Evolutionary conservation across 306 rosid species (phyloP).

Genomic region (Amphicarpaea edgeworthii): DNA sequence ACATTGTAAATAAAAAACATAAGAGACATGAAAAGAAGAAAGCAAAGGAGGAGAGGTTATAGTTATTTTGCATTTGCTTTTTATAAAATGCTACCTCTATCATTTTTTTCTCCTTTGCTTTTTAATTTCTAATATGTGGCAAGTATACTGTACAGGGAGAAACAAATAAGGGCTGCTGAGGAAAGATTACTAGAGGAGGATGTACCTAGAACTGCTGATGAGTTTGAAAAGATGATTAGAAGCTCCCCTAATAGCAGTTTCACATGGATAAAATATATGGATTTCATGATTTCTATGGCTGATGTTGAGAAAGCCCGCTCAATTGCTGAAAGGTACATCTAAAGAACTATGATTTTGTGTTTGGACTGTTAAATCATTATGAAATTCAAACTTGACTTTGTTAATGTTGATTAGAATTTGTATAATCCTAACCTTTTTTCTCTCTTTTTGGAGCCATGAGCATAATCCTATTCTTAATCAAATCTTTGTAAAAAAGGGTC

Average conservation of each 20-base stretch:
- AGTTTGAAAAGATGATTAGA: slow-evolving; percentile 89
- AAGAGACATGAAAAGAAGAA: slow-evolving; percentile 69
- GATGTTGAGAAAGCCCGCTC: slow-evolving; percentile 92
- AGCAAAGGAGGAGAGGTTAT: slow-evolving; percentile 76
- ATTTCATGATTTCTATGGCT: slow-evolving; percentile 71
- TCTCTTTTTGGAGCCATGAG: background rate
- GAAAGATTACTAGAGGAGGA: slow-evolving; percentile 83
- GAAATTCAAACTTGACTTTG: background rate
- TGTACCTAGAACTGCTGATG: slow-evolving; percentile 88
- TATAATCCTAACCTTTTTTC: background rate
- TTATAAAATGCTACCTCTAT: slow-evolving; percentile 5
- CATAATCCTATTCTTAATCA: background rate
- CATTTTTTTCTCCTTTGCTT: background rate
- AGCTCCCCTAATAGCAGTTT: slow-evolving; percentile 92
- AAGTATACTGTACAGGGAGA: slow-evolving; percentile 64
- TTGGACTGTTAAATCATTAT: slow-evolving; percentile 7
- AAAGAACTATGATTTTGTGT: slow-evolving; percentile 1
- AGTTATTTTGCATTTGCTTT: slow-evolving; percentile 20
- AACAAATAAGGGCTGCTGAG: slow-evolving; percentile 78
- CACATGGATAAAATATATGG: slow-evolving; percentile 92
- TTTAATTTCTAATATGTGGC: background rate
- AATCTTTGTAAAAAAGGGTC: background rate
- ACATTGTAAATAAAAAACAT: slow-evolving; percentile 57
- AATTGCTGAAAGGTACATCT: slow-evolving; percentile 81
- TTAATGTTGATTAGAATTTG: slow-evolving; percentile 6